Base-by-base conservation (phyloP, 441 rosid genomes). In the Flueggea neowawraea region DNA sequence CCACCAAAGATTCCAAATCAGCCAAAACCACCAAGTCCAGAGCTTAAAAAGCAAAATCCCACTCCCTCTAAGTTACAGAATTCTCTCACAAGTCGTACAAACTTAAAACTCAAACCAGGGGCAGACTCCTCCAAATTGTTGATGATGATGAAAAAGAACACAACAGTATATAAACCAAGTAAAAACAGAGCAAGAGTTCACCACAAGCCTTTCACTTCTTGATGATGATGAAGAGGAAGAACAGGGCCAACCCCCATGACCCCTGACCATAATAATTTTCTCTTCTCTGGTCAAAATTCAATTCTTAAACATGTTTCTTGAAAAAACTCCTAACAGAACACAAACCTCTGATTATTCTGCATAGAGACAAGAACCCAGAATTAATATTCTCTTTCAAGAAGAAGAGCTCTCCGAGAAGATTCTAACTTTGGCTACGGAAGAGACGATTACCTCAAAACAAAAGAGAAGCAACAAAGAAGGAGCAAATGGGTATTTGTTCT, bases 131-230 rank as follows among this genome's bases (percentile, higher is more conserved):
- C 48, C 11, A 36, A 52, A 51, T 43, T 14, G 62, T 41, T 16
- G 49, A 43, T 28, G 54, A 16, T 15, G 45, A 41, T 64, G 65
- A 59, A 75, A 68, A 10, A 32, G 53, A 63, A 59, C 10, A 65
- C 54, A 10, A 64, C 52, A 57, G 64, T 55, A 49, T 28, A 63
- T 41, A 7, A 73, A 72, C 52, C 62, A 69, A 39, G 59, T 56
- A 31, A 71, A 63, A 55, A 69, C 72, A 41, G 61, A 67, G 36
- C 60, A 49, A 41, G 31, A 62, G 65, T 51, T 48, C 16, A 59
- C 64, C 16, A 66, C 17, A 33, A 70, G 57, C 68, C 58, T 62
- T 63, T 16, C 41, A 36, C 41, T 36, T 36, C 41, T 36, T 36
- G 7, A 36, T 5, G 41, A 36, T 33, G n/a, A 47, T 22, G 28